Base-by-base conservation (phyloP, 1,139 yeast species). In the Suhomyces choctaworum region DNA sequence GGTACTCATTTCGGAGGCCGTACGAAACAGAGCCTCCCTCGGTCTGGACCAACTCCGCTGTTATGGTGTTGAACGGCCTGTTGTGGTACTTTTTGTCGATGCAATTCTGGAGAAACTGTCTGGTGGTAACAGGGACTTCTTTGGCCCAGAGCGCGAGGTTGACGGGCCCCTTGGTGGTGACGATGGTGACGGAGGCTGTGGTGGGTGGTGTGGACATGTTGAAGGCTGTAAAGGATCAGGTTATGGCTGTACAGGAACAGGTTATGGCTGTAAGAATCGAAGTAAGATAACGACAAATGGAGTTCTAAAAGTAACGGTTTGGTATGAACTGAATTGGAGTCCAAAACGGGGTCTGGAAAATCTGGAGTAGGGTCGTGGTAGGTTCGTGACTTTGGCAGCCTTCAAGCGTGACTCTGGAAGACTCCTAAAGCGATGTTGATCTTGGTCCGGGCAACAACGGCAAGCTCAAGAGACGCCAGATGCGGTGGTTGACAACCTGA, bases 101-200 rank as follows among this genome's bases (percentile, higher is more conserved):
- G 44, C 84, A 77, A 29, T 65, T 62, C 37, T 68, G 65, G 11
- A 84, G 52, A 46, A 85, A 81, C 29, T 53, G 50, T 27, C 70
- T 56, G 22, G 75, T 52, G 1, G 79, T 73, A 1, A 47, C 44
- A 0, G 94, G 90, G 3, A 76, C 59, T 52, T 86, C 89, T 45
- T 78, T 78, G 16, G 90, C 86, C 82, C 86, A 86, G 8, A 85
- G 52, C 34, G 79, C 88, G 2, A 85, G 54, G 27, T 70, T 76
- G 0, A 86, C 58, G 1, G 63, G 56, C 1, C 95, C 95, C 39
- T 78, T 80, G 9, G 77, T 62, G 2, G 94, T 83, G 9, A 55
- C 45, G 3, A 85, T 46, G 10, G 66, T 52, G 14, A 81, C 82
- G 43, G 73, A 73, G 1, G 87, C 89, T 3, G 80, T 70, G 1